These are phyloP conservation scores for Pogostemon cablin DNA, from an alignment of 257 asterid genomes.

Conservation along the genomic window DNA sequence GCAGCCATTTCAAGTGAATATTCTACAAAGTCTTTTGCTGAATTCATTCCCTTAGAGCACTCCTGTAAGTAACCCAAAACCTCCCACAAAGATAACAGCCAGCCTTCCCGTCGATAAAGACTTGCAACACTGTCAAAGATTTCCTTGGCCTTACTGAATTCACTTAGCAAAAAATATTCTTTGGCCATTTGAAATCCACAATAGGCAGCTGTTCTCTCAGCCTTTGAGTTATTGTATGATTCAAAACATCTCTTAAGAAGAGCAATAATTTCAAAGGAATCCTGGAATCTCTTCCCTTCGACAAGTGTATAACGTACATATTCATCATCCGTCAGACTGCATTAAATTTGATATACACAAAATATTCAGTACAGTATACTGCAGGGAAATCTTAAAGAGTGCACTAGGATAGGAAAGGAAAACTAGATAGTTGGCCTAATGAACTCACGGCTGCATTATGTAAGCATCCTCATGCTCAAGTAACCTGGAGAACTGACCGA, in stretches of 20 bases:
- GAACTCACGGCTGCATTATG: slow-evolving; percentile 78
- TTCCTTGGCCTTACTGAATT: slow-evolving; percentile 73
- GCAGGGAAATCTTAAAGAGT: slow-evolving; percentile 28
- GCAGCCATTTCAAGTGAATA: slow-evolving; percentile 99
- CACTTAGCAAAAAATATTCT: slow-evolving; percentile 64
- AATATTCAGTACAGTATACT: background rate
- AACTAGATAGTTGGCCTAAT: slow-evolving; percentile 34
- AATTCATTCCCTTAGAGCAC: slow-evolving; percentile 74
- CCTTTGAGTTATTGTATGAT: slow-evolving; percentile 64
- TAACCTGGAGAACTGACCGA: slow-evolving; percentile 91
- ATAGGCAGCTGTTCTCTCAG: slow-evolving; percentile 83
- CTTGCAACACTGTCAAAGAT: slow-evolving; percentile 69
- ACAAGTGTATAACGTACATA: slow-evolving; percentile 65
- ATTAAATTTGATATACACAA: slow-evolving; percentile 28
- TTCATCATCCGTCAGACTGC: slow-evolving; percentile 87
- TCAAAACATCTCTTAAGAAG: slow-evolving; percentile 81
- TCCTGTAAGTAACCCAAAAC: slow-evolving; percentile 89
- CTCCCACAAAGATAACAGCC: slow-evolving; percentile 88
- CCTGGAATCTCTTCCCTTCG: slow-evolving; percentile 80
- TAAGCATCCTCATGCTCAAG: slow-evolving; percentile 70
- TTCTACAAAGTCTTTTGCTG: slow-evolving; percentile 83
- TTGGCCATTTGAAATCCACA: slow-evolving; percentile 86
- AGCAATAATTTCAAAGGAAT: slow-evolving; percentile 87
- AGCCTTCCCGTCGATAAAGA: slow-evolving; percentile 93
- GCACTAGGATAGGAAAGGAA: slow-evolving; percentile 20